Evolutionary conservation across 495 filamentous ascomycete species (phyloP).

Genomic region (Penicillium angulare): DNA sequence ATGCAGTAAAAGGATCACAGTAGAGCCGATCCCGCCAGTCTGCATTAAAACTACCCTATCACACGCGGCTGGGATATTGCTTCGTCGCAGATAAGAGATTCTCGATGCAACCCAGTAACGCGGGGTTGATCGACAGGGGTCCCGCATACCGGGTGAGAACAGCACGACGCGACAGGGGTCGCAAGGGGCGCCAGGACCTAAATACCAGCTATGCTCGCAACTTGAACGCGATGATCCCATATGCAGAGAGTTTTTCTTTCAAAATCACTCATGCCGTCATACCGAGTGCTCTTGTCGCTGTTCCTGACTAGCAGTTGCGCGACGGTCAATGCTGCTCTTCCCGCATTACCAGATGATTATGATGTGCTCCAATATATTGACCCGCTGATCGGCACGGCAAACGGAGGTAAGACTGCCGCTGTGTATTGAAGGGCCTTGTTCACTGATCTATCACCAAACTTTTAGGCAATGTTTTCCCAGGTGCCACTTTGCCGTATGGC

Average conservation of each 20-base stretch:
- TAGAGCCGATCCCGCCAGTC: not conserved
- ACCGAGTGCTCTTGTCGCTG: slow-evolving; percentile 11
- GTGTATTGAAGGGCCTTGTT: not conserved
- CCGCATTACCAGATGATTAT: slow-evolving; percentile 25
- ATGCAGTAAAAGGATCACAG: not conserved
- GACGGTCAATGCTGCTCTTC: slow-evolving; percentile 12
- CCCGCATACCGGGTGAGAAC: slow-evolving; percentile 16
- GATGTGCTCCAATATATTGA: slow-evolving; percentile 52
- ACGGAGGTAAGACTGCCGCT: slow-evolving; percentile 48
- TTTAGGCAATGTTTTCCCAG: slow-evolving; percentile 66
- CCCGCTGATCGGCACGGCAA: slow-evolving; percentile 58
- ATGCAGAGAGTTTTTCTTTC: not conserved
- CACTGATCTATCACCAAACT: not conserved
- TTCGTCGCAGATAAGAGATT: not conserved
- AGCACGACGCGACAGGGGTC: slow-evolving; percentile 10
- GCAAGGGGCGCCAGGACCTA: slow-evolving; percentile 3
- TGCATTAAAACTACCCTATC: not conserved
- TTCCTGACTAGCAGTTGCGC: slow-evolving; percentile 15
- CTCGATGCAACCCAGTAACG: slow-evolving; percentile 13
- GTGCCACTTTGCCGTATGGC: slow-evolving; percentile 68
- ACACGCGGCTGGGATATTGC: not conserved
- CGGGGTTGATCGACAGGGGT: slow-evolving; percentile 24
- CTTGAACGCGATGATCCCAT: not conserved
- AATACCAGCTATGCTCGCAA: slow-evolving; percentile 15
- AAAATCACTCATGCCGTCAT: slow-evolving; percentile 12